Percentiles rank a stretch among this genome's conserved stretches.
These are phyloP conservation scores for Fistulifera solaris DNA, from an alignment of 108 stramenopile species.

Conservation along the genomic window DNA sequence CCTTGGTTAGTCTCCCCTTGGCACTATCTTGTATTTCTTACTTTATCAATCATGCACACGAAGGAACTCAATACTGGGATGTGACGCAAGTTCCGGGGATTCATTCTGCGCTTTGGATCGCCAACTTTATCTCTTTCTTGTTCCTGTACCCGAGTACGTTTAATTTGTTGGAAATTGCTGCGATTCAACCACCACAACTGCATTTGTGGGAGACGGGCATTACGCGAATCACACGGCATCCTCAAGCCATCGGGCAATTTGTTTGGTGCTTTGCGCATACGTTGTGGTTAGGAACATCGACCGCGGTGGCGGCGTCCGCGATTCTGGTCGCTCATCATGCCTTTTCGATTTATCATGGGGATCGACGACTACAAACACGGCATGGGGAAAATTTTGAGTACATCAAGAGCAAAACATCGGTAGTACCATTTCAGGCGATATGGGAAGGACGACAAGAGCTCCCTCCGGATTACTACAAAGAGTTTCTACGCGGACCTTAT, in stretches of 20 bases:
- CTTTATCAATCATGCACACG: slow-evolving; percentile 91
- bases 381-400: slow-evolving; percentile 73
- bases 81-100: slow-evolving; percentile 39
- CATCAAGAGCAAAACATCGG: slow-evolving; percentile 70
- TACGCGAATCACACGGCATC: slow-evolving; percentile 93
- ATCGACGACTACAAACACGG: slow-evolving; percentile 70
- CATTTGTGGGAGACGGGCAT: slow-evolving; percentile 94
- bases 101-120: slow-evolving; percentile 51
- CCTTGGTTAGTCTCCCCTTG: slow-evolving; percentile 77
- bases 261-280: slow-evolving; percentile 92
- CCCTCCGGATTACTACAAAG: slow-evolving; percentile 87
- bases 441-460: slow-evolving; percentile 78
- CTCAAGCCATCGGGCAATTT: slow-evolving; percentile 86
- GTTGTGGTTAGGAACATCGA: slow-evolving; percentile 82
- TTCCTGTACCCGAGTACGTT: slow-evolving; percentile 93
- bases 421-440: slow-evolving; percentile 89
- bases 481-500: slow-evolving; percentile 88
- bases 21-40: slow-evolving; percentile 89
- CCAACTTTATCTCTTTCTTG: slow-evolving; percentile 79
- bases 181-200: slow-evolving; percentile 70
- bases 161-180: slow-evolving; percentile 91
- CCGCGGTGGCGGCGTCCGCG: slow-evolving; percentile 67
- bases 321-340: slow-evolving; percentile 85
- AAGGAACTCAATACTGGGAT: slow-evolving; percentile 86
- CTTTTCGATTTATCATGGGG: slow-evolving; percentile 93